These are phyloP conservation scores for Fusarium heterosporum DNA, from an alignment of 2,329 filamentous ascomycete genomes.

Conservation along the genomic window DNA sequence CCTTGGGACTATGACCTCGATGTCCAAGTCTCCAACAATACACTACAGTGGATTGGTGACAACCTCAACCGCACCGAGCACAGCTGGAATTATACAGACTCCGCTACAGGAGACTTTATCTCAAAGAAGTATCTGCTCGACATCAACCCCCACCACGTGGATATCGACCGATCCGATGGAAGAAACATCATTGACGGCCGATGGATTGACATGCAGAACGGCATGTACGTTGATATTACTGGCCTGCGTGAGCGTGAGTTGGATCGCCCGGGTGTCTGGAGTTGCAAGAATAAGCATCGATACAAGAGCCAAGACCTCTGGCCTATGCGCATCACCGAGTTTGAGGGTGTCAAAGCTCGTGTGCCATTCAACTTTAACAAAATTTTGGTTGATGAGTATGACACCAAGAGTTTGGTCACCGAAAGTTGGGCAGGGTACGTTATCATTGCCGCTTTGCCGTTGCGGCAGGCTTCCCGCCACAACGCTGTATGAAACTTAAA, in stretches of 20 bases:
- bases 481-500: neutral
- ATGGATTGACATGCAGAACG: conserved; percentile 82
- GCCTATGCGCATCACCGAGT: conserved; percentile 78
- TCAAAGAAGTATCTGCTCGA: conserved; percentile 75
- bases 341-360: conserved; percentile 77
- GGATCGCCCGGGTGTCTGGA: conserved; percentile 73
- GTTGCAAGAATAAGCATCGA: conserved; percentile 82
- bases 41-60: conserved; percentile 72
- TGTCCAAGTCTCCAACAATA: conserved; percentile 78
- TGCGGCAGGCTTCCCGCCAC: neutral
- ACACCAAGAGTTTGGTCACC: conserved; percentile 67
- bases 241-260: conserved; percentile 75
- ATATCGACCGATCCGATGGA: conserved; percentile 72
- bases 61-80: conserved; percentile 77
- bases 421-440: conserved; percentile 73
- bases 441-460: neutral
- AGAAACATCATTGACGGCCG: conserved; percentile 85
- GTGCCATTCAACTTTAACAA: conserved; percentile 77
- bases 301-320: conserved; percentile 79
- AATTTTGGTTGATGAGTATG: conserved; percentile 75
- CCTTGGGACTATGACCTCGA: conserved; percentile 90
- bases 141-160: conserved; percentile 76
- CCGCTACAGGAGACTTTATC: conserved; percentile 55
- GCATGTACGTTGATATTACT: conserved; percentile 87
- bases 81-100: conserved; percentile 62